Evolutionary conservation across 2,329 filamentous ascomycete species (phyloP).

Genomic region (Gremmenia infestans): DNA sequence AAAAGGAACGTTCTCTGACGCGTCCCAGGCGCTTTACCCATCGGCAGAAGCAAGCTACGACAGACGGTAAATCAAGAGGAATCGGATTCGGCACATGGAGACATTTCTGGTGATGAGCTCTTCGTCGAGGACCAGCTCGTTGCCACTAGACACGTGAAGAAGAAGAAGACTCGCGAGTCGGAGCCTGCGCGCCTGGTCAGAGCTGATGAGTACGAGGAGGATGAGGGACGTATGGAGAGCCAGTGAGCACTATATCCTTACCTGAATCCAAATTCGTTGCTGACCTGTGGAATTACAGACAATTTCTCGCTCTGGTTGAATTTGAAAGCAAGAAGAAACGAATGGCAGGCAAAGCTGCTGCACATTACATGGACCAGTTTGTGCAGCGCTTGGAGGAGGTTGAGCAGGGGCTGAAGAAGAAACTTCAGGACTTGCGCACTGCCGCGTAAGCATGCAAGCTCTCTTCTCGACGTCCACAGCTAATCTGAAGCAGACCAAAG

Average conservation of each 20-base stretch:
- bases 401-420: constrained; percentile 13
- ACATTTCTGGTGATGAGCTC: constrained; percentile 8
- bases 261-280: neutral
- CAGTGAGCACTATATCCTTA: constrained; percentile 18
- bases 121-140: constrained; percentile 1
- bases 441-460: neutral
- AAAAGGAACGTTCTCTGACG: constrained; percentile 4
- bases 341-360: constrained; percentile 12
- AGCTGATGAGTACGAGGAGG: constrained; percentile 24
- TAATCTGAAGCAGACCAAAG: constrained; percentile 12
- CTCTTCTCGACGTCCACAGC: neutral
- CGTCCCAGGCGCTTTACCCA: constrained; percentile 14
- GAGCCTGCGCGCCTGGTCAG: constrained; percentile 14
- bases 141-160: constrained; percentile 14
- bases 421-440: constrained; percentile 4
- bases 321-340: constrained; percentile 22
- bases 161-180: constrained; percentile 17
- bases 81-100: constrained; percentile 4
- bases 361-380: constrained; percentile 16
- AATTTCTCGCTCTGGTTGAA: constrained; percentile 22
- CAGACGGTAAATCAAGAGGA: constrained; percentile 9
- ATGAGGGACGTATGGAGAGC: constrained; percentile 23
- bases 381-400: constrained; percentile 7
- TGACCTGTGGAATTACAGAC: constrained; percentile 7
- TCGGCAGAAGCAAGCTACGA: constrained; percentile 15